A percentile compares a stretch with the other conserved stretches of the same genome.
Conservation (phyloP, 2,329 filamentous ascomycete genomes). For the Exophiala mesophila region DNA sequence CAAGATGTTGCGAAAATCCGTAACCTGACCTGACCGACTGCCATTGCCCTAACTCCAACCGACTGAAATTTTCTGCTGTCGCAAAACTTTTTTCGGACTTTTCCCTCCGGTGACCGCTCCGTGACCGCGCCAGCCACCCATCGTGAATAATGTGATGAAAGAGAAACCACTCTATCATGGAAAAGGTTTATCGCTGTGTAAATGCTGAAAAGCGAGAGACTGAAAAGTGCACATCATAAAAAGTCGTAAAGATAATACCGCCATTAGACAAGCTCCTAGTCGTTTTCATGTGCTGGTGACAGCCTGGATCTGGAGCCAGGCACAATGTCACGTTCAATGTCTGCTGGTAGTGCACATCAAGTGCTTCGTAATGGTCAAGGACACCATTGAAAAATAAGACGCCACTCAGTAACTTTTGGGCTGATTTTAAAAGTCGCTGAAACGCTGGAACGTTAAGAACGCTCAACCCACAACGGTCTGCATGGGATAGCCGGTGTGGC, state of each 20-base stretch:
- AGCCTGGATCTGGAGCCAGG: not conserved
- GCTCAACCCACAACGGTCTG: slow-evolving; percentile 26
- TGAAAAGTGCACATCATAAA: slow-evolving; percentile 17
- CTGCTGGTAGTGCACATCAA: not conserved
- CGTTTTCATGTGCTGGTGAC: not conserved
- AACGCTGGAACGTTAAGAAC: slow-evolving; percentile 7
- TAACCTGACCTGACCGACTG: not conserved
- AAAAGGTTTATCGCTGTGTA: slow-evolving; percentile 20
- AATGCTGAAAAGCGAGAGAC: slow-evolving; percentile 23
- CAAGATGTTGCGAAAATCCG: not conserved
- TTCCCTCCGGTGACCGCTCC: slow-evolving; percentile 14
- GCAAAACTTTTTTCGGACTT: slow-evolving; percentile 22
- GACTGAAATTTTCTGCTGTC: slow-evolving; percentile 1
- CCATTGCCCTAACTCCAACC: not conserved
- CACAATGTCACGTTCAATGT: not conserved
- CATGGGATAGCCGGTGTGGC: slow-evolving; percentile 22
- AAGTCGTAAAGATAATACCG: slow-evolving; percentile 21
- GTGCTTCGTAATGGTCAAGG: slow-evolving; percentile 8
- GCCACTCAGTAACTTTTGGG: slow-evolving; percentile 15
- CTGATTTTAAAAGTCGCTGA: slow-evolving; percentile 12
- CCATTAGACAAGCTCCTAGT: slow-evolving; percentile 18
- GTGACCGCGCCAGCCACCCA: slow-evolving; percentile 14
- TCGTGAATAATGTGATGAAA: slow-evolving; percentile 20
- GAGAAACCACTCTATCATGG: slow-evolving; percentile 16
- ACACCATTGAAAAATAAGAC: slow-evolving; percentile 12